These are phyloP conservation scores for Lathyrus sativus DNA, from an alignment of 306 rosid species.

Conservation along the genomic window DNA sequence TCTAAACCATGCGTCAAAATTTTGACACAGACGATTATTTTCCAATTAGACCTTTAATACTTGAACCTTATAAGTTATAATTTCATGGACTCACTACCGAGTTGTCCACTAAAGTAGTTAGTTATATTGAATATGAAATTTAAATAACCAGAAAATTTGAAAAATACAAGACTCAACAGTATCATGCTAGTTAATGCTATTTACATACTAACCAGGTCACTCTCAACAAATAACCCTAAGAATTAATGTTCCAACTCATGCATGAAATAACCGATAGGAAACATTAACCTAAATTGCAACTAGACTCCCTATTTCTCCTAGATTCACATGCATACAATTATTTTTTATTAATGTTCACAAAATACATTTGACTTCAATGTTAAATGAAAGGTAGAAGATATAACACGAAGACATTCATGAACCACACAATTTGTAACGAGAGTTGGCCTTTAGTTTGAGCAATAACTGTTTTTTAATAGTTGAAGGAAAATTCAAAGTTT, in stretches of 20 bases:
- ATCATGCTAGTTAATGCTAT: constrained; percentile 13
- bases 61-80: too few species aligned
- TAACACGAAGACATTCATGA: constrained; percentile 28
- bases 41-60: too few species aligned
- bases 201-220: neutral
- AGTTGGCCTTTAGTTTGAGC: constrained; percentile 5
- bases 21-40: too few species aligned
- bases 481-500: constrained; percentile 42
- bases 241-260: constrained; percentile 17
- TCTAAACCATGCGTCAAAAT: too few species aligned
- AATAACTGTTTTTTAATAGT: constrained; percentile 8
- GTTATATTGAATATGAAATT: too few species aligned
- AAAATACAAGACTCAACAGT: too few species aligned
- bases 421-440: constrained; percentile 22
- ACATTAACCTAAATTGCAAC: neutral
- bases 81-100: too few species aligned
- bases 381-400: constrained; percentile 7
- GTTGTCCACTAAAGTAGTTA: too few species aligned
- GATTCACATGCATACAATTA: constrained; percentile 17
- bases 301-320: constrained; percentile 14
- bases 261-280: constrained; percentile 16
- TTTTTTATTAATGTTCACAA: constrained; percentile 22
- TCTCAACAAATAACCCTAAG: constrained; percentile 6
- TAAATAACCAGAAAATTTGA: too few species aligned
- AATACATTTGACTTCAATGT: constrained; percentile 31